Evolutionary conservation across 352 stramenopile species (phyloP), one percentile per base, ranked within the genome.

Genomic region (Globisporangium recalcitrans): DNA sequence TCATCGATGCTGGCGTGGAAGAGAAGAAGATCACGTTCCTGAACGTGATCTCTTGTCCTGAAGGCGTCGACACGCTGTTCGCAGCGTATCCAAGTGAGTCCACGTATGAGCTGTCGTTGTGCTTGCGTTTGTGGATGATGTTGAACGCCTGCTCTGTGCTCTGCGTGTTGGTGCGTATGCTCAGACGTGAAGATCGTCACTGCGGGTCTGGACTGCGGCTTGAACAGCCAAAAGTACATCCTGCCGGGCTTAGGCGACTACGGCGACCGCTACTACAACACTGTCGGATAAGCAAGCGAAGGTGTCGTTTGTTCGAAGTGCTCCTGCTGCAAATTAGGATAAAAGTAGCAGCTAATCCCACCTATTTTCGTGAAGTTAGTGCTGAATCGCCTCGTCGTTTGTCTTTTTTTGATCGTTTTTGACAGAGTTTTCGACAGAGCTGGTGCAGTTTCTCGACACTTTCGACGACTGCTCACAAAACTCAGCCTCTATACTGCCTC

Each of bases 211-310:
- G 90, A 96, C 65, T 64, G 75, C 51, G 80, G 87, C 19, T 73
- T 98, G 52, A 98, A 99, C 75, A 85, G 91, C 60, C 78, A 94
- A 32, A 98, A 98, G 75, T 99, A 94, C 74, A 99, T 98, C 65
- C 70, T 98, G 47, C 96, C 96, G 4, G 96, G 96, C 13, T 75
- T 99, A 14, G 96, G 96, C 29, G 95, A 98, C 82, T 99, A 98
- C 69, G 93, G 93, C 21, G 95, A 98, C 74, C 80, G 93, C 52
- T 98, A 96, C 74, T 98, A 82, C 68, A 89, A 89, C 78, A 89
- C 80, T 16, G 72, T 86, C 56, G 72, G 62, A 67, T 64, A 59
- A 64, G 52, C 14, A 7, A 14, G 16, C 38, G n/a, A 21, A 2
- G 16, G n/a, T 31, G 27, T 31, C 27, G 2, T 31, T 5, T 31